Evolutionary conservation across 2,329 filamentous ascomycete species (phyloP).

Genomic region (Penicillium sp.): DNA sequence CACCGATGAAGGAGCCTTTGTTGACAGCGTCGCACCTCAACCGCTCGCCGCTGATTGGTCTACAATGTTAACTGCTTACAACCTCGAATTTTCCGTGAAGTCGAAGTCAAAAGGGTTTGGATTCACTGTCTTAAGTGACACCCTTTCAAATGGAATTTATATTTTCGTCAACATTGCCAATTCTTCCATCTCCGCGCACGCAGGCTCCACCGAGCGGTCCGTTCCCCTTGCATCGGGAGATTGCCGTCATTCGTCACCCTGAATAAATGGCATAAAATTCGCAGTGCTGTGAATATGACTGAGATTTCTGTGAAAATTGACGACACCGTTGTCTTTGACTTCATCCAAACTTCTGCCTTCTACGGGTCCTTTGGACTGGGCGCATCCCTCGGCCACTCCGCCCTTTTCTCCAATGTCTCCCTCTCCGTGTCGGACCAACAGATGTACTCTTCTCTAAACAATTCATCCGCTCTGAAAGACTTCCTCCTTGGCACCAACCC

Average conservation of each 20-base stretch:
- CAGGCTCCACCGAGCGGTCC: slow-evolving; percentile 11
- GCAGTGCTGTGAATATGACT: slow-evolving; percentile 8
- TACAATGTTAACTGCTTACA: slow-evolving; percentile 10
- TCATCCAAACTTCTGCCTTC: slow-evolving; percentile 33
- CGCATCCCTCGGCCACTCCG: slow-evolving; percentile 34
- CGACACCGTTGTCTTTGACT: slow-evolving; percentile 20
- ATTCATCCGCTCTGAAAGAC: slow-evolving; percentile 33
- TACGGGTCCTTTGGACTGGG: slow-evolving; percentile 39
- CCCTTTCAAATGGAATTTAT: slow-evolving; percentile 35
- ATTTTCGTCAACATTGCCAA: slow-evolving; percentile 29
- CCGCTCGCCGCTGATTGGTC: slow-evolving; percentile 7
- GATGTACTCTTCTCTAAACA: slow-evolving; percentile 32
- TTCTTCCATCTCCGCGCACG: slow-evolving; percentile 18
- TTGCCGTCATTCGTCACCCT: slow-evolving; percentile 6
- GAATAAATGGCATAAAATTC: slow-evolving; percentile 14
- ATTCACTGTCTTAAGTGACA: slow-evolving; percentile 36
- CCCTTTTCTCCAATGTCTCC: slow-evolving; percentile 18
- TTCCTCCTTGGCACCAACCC: slow-evolving; percentile 44
- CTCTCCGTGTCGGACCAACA: slow-evolving; percentile 11
- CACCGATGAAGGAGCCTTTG: slow-evolving; percentile 17
- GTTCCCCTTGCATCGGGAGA: slow-evolving; percentile 4
- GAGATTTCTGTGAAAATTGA: slow-evolving; percentile 10
- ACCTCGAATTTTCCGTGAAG: slow-evolving; percentile 23
- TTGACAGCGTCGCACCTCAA: slow-evolving; percentile 17
- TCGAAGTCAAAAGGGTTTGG: slow-evolving; percentile 33